Percentiles rank a stretch among this genome's conserved stretches.
phyloP scores from a whole-genome alignment of 805 yeast species.

The Kuraishia floccosa region DNA sequence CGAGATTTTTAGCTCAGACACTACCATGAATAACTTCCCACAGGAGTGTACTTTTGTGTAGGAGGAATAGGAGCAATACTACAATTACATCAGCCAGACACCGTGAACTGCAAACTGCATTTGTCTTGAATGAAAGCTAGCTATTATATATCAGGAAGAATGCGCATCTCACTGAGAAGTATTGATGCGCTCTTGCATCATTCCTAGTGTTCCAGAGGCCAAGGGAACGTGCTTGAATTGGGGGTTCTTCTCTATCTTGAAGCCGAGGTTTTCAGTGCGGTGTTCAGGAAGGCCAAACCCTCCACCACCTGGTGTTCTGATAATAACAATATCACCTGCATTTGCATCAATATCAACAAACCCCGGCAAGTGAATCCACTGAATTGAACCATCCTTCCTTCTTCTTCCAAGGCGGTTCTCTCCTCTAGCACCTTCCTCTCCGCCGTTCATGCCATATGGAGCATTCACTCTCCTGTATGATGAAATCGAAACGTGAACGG shows the following conservation, averaged over 20 bases:
- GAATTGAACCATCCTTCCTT: constrained; percentile 12
- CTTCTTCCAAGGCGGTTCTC: constrained; percentile 22
- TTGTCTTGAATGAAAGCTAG: no score
- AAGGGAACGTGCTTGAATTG: constrained; percentile 8
- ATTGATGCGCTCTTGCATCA: constrained; percentile 5
- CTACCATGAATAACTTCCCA: no score
- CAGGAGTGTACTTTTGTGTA: no score
- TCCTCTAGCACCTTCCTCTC: constrained; percentile 39
- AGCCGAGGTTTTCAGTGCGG: constrained; percentile 19
- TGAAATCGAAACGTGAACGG: constrained; percentile 29
- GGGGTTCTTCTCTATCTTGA: constrained; percentile 5
- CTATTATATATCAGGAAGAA: no score
- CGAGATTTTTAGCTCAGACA: no score
- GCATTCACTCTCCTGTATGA: constrained; percentile 42
- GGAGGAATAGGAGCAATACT: no score
- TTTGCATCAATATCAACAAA: constrained; percentile 27
- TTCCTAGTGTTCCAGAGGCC: constrained; percentile 11
- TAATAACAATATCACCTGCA: constrained; percentile 24
- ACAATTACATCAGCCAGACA: no score
- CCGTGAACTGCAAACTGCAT: no score
- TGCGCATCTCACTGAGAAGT: constrained; percentile 11
- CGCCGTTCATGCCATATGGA: constrained; percentile 47
- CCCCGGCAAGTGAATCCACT: constrained; percentile 20
- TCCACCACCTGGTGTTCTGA: constrained; percentile 33
- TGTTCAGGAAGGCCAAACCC: constrained; percentile 29